A percentile compares a stretch with the other conserved stretches of the same genome.
phyloP scores from a whole-genome alignment of 176 grass and related monocot species.

The Aegilops speltoides region DNA sequence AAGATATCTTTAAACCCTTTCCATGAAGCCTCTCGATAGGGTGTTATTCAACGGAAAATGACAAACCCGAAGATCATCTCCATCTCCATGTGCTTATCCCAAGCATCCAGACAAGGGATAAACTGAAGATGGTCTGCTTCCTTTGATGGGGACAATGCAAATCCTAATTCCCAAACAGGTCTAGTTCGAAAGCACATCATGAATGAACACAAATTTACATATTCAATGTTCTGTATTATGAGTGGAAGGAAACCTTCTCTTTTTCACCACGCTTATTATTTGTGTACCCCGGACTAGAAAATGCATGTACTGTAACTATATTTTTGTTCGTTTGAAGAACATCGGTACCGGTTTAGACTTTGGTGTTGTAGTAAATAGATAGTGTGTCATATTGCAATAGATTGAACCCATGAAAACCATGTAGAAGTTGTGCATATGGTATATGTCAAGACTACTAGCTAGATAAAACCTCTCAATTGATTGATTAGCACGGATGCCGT shows the following conservation, averaged over 20 bases:
- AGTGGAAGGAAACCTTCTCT: no score
- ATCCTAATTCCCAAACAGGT: neutral
- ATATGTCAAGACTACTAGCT: neutral
- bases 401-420: neutral
- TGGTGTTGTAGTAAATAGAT: neutral
- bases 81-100: neutral
- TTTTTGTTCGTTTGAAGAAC: neutral
- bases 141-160: neutral
- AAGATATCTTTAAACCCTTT: conserved; percentile 31
- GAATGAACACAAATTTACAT: neutral
- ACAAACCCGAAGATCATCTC: neutral
- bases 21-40: conserved; percentile 19
- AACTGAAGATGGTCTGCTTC: neutral
- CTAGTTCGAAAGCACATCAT: neutral
- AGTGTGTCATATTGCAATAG: no score
- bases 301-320: neutral
- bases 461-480: neutral
- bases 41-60: conserved; percentile 34
- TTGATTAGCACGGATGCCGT: neutral
- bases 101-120: neutral
- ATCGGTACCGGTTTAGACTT: neutral
- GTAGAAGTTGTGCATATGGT: neutral
- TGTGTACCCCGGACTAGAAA: neutral
- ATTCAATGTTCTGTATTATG: no score
- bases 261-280: no score